Percentiles rank a stretch among this genome's conserved stretches.
Evolutionary conservation across 139 green algal species (phyloP).

Genomic region (Chlorella sp.): DNA sequence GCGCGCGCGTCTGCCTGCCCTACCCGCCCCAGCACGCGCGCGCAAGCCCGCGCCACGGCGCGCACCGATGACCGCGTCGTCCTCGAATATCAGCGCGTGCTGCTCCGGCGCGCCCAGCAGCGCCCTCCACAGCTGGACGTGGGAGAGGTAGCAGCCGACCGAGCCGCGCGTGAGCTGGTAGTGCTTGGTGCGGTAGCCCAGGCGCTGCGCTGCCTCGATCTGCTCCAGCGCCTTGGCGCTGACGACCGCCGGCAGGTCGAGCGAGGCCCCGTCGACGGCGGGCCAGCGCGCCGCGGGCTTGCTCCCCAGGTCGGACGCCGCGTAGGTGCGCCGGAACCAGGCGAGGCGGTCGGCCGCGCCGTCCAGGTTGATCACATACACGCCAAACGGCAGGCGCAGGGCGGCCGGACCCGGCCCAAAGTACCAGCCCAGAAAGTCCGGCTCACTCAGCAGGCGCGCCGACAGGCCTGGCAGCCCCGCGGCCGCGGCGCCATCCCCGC

Average conservation of each 20-base stretch:
- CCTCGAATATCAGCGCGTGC: conserved; percentile 20
- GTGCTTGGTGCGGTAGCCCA: conserved; percentile 26
- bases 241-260: conserved; percentile 10
- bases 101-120: not conserved
- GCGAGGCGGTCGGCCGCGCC: conserved; percentile 1
- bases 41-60: no score
- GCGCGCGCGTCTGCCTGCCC: not conserved
- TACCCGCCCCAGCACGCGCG: no score
- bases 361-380: conserved; percentile 25
- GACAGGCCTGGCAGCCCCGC: not conserved
- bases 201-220: conserved; percentile 3
- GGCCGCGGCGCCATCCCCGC: not conserved
- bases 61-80: not conserved
- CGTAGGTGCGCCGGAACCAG: conserved; percentile 12
- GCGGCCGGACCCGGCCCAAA: not conserved
- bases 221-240: not conserved
- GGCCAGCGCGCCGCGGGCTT: conserved; percentile 24
- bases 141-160: conserved; percentile 23
- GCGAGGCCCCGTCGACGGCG: conserved; percentile 7
- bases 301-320: conserved; percentile 5
- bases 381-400: conserved; percentile 23
- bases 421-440: conserved; percentile 13
- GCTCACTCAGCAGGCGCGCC: not conserved
- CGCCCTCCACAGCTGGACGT: conserved; percentile 3
- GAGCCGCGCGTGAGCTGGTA: conserved; percentile 26